Evolutionary conservation across 441 rosid genomes (phyloP).

Genomic region (Aleurites moluccanus): DNA sequence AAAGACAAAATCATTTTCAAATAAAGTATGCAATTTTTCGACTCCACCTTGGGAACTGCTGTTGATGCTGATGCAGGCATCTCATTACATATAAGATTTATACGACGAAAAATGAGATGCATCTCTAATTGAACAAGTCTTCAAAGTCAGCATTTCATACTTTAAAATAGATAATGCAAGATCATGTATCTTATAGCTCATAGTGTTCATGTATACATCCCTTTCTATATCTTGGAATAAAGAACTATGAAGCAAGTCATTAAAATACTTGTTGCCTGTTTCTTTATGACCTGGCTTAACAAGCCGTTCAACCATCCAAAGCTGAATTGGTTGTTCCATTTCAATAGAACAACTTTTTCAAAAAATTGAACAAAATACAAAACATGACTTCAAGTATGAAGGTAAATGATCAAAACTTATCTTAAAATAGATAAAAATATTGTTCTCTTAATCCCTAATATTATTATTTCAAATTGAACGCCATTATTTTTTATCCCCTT

Average conservation of each 20-base stretch:
- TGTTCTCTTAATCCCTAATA: not conserved
- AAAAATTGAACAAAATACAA: constrained; percentile 27
- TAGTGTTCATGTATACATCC: constrained; percentile 22
- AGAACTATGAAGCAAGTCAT: constrained; percentile 12
- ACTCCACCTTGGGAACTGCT: not conserved
- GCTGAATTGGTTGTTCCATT: constrained; percentile 16
- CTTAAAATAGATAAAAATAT: not conserved
- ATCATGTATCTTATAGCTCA: constrained; percentile 33
- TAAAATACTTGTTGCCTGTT: constrained; percentile 24
- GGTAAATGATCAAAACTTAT: constrained; percentile 24
- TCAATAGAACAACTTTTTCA: constrained; percentile 4
- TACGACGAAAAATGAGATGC: constrained; percentile 6
- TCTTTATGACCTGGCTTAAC: constrained; percentile 21
- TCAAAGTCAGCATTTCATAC: constrained; percentile 1
- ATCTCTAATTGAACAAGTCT: not conserved
- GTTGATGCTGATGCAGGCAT: no score
- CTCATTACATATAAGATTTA: not conserved
- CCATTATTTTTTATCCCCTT: constrained; percentile 14
- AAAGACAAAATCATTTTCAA: not conserved
- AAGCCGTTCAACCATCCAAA: constrained; percentile 33
- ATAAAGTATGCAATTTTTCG: constrained; percentile 12
- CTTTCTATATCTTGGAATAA: constrained; percentile 30
- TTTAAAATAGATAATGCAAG: constrained; percentile 23
- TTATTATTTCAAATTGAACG: constrained; percentile 5
- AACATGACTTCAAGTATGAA: constrained; percentile 20